Conservation (phyloP, 1,284 basidiomycete species). For the Fomitopsis betulina region DNA sequence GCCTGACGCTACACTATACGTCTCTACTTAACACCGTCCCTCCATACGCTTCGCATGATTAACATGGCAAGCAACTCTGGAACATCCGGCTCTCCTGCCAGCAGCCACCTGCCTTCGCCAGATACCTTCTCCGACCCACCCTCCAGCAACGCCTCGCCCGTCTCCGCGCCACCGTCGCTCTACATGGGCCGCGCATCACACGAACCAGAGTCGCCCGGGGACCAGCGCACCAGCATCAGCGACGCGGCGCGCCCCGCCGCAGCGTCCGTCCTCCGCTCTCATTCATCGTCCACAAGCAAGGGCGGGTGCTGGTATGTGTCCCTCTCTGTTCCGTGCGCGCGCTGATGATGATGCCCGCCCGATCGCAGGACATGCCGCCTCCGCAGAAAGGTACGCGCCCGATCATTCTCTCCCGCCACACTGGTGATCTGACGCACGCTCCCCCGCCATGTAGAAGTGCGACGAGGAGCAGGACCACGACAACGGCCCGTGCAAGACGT, state of each 20-base stretch:
- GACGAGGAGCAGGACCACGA: conserved; percentile 66
- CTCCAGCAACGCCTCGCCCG: conserved; percentile 26
- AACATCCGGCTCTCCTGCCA: conserved; percentile 33
- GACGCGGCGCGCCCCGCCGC: conserved; percentile 41
- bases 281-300: conserved; percentile 44
- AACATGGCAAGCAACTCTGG: conserved; percentile 21
- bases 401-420: conserved; percentile 7
- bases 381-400: conserved; percentile 61
- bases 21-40: conserved; percentile 11
- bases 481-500: conserved; percentile 72
- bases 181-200: conserved; percentile 17
- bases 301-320: conserved; percentile 69
- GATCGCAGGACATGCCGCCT: conserved; percentile 69
- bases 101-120: conserved; percentile 26
- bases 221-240: conserved; percentile 35
- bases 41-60: conserved; percentile 4
- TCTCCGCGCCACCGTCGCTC: conserved; percentile 20
- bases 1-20: conserved; percentile 8
- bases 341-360: conserved; percentile 2
- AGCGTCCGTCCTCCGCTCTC: conserved; percentile 39
- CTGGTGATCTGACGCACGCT: conserved; percentile 6
- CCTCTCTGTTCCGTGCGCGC: conserved; percentile 7
- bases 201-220: conserved; percentile 21
- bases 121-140: conserved; percentile 21
- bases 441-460: conserved; percentile 56